Conservation (phyloP, 2,329 filamentous ascomycete species). For the Aspergillus sp. region DNA sequence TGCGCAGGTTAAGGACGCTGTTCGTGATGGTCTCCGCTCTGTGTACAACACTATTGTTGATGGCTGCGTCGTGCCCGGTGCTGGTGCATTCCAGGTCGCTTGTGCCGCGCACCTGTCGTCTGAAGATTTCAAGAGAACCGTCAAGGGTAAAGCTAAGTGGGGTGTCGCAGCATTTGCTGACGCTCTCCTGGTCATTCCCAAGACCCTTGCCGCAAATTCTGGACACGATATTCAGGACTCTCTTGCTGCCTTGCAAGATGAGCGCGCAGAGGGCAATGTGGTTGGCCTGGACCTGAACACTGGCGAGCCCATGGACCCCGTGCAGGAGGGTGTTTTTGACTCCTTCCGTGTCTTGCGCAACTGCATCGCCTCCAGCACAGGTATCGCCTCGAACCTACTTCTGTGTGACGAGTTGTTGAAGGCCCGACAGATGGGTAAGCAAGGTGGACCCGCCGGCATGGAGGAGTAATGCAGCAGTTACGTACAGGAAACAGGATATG, state of each 20-base stretch:
- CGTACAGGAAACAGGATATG: slow-evolving; percentile 16
- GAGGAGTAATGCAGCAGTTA: slow-evolving; percentile 32
- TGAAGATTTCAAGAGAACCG: slow-evolving; percentile 78
- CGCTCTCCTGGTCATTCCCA: slow-evolving; percentile 90
- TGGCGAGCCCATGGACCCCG: slow-evolving; percentile 91
- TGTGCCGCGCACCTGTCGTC: slow-evolving; percentile 83
- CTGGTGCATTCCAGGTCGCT: slow-evolving; percentile 92
- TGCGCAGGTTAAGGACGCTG: slow-evolving; percentile 91
- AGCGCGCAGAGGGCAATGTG: slow-evolving; percentile 74
- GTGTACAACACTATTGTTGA: slow-evolving; percentile 99
- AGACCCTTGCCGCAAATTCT: slow-evolving; percentile 92
- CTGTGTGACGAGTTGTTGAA: slow-evolving; percentile 97
- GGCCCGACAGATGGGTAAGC: slow-evolving; percentile 81
- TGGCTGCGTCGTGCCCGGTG: slow-evolving; percentile 87
- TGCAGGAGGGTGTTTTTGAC: slow-evolving; percentile 88
- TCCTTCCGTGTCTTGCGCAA: slow-evolving; percentile 94
- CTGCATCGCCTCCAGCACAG: slow-evolving; percentile 86
- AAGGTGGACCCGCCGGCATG: slow-evolving; percentile 38
- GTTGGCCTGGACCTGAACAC: slow-evolving; percentile 83
- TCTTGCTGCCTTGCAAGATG: slow-evolving; percentile 80
- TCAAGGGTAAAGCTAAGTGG: slow-evolving; percentile 98
- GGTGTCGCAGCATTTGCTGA: slow-evolving; percentile 94
- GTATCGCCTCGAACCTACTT: slow-evolving; percentile 91
- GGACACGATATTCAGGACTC: slow-evolving; percentile 97
- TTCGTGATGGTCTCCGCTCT: slow-evolving; percentile 87